Evolutionary conservation across 2,329 filamentous ascomycete species (phyloP), one percentile per base, ranked within the genome.

Genomic region (Fusarium kyushuense): DNA sequence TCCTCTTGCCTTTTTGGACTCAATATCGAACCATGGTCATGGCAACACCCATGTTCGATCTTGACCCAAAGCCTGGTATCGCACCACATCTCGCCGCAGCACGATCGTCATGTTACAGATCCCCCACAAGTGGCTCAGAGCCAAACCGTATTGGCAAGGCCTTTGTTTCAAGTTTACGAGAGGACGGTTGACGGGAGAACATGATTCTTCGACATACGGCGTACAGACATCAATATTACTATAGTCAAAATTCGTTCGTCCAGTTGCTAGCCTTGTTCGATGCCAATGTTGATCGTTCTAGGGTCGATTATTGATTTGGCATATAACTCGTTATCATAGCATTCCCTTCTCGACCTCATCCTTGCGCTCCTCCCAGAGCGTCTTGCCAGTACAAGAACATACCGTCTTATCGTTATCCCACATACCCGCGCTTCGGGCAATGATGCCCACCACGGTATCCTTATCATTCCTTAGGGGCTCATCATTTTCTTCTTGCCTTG

Each of bases 381-480:
- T 98, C 88, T 98, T 98, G 6, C 96, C 96, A 36, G 94, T 97
- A 80, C 96, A 99, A 47, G 94, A 97, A 79, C 96, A 99, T 8
- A 99, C 95, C 45, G 92, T 97, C 86, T 98, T 99, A 78, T 97
- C 93, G 74, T 99, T 97, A 79, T 97, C 95, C 96, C 96, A 99
- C 65, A 97, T 91, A n/a, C 96, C 96, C 17, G 96, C 95, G 79
- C 94, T 97, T 76, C 96, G 86, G 48, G 96, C 96, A 80, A 99
- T 93, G 52, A 99, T 94, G 11, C 96, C 96, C 3, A 97, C 92
- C 51, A 97, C 83, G 21, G 94, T 97, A 77, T 96, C 89, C 56
- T 89, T 86, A 76, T 97, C 92, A 71, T 97, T 94, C 73, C 85
- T 84, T 72, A 90, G 81, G 75, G 87, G 84, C 57, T 83, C 83